Evolutionary conservation across 2,329 filamentous ascomycete genomes (phyloP), one percentile per base, ranked within the genome.

Genomic region (Penicillium sclerotigenum): DNA sequence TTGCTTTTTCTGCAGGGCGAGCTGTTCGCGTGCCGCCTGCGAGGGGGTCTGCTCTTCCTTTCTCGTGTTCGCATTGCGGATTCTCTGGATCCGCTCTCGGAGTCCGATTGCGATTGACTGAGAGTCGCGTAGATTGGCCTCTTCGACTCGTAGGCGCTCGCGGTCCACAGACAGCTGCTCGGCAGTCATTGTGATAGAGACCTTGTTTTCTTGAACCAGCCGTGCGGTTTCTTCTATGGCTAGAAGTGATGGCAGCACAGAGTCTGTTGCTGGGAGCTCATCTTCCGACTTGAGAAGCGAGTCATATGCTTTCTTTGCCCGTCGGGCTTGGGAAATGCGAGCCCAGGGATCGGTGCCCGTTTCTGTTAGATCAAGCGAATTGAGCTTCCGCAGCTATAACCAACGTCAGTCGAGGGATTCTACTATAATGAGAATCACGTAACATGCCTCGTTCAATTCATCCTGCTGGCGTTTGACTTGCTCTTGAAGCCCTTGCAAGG

Each of bases 211-310:
- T 57, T 80, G 72, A 47, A 89, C 82, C 16, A 85, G 85, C 54
- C 82, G 79, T 56, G 87, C 81, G 3, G 87, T 86, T 64, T 83
- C 85, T 49, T 87, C 85, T 52, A 91, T 74, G 6, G 90, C 89
- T 38, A 94, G 70, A 5, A 95, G 77, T 7, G 86, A 84, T 4
- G 89, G 88, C 7, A 94, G 73, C 6, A 87, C 79, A 20, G 90
- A 93, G 47, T 81, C 83, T 10, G 83, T 76, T 24, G 80, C 78
- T 3, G 90, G 89, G 22, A 93, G 75, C 63, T 85, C 84, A 9
- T 87, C 86, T 49, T 86, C 80, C 14, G 81, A 79, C 41, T 81
- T 76, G 13, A 84, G 81, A 45, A 91, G 76, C 16, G 81, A 80
- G 50, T 84, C 81, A 65, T 91, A 90, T 3, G 88, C 88, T 47